A percentile compares a stretch with the other conserved stretches of the same genome.
These are phyloP conservation scores for Salix caprea DNA, from an alignment of 345 rosid species.

Conservation along the genomic window DNA sequence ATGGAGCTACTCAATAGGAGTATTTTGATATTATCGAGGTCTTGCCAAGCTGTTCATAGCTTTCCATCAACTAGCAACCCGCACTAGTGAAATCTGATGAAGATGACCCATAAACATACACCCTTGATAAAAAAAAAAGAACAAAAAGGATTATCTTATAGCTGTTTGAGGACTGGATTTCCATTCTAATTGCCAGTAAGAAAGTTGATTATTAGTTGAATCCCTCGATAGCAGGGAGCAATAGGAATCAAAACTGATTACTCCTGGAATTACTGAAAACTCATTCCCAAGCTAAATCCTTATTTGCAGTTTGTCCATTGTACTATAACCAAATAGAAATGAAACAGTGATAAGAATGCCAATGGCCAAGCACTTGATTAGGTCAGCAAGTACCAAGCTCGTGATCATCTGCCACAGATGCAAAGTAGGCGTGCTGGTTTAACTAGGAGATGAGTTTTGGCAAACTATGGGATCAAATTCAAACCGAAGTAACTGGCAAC, in stretches of 20 bases:
- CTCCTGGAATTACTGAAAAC: background rate
- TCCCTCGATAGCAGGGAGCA: background rate
- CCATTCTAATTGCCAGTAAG: background rate
- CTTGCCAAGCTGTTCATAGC: background rate
- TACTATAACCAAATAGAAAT: background rate
- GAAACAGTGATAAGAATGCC: background rate
- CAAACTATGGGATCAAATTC: background rate
- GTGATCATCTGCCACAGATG: background rate
- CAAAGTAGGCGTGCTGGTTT: background rate
- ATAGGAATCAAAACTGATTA: background rate
- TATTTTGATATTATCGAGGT: background rate
- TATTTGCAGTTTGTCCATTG: background rate
- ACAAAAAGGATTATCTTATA: background rate
- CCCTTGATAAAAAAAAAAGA: background rate
- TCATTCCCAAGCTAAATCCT: background rate
- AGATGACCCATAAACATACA: background rate
- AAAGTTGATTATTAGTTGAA: background rate
- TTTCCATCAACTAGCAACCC: background rate
- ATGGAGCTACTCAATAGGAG: background rate
- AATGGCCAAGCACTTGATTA: background rate
- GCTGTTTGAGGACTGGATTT: background rate
- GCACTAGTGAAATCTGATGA: background rate
- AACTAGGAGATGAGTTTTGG: background rate
- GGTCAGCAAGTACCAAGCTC: background rate
- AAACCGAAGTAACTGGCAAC: background rate